A percentile compares a stretch with the other conserved stretches of the same genome.
These are phyloP conservation scores for Beauveria bassiana DNA, from an alignment of 2,329 filamentous ascomycete genomes.

Conservation along the genomic window DNA sequence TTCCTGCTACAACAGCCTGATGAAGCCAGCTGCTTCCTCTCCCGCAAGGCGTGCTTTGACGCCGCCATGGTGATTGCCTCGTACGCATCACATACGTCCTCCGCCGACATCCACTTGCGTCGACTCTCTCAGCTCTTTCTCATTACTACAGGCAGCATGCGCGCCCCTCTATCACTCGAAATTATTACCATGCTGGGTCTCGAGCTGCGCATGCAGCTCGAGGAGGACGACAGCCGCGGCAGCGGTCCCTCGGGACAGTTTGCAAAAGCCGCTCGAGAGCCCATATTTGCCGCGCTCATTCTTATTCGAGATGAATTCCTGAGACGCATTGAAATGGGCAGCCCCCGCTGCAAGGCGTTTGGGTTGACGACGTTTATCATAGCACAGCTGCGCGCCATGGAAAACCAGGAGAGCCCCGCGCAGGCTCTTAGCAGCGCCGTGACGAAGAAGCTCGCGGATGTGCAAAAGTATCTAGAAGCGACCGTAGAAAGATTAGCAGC, in stretches of 20 bases:
- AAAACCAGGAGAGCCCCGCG: not conserved
- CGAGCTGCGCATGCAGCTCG: not conserved
- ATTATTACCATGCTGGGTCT: conserved; percentile 6
- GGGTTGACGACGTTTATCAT: not conserved
- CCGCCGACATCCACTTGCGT: not conserved
- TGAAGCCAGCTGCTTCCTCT: not conserved
- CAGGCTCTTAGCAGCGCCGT: not conserved
- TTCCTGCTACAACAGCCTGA: not conserved
- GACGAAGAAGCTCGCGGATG: not conserved
- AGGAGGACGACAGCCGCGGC: not conserved
- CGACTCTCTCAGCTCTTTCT: not conserved
- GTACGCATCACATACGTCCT: not conserved
- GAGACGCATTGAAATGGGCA: not conserved
- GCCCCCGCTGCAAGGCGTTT: conserved; percentile 1
- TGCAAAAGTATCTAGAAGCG: not conserved
- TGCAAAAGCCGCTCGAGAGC: not conserved
- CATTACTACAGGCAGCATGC: not conserved
- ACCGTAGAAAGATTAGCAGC: not conserved
- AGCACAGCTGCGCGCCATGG: not conserved
- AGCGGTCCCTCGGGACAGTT: not conserved
- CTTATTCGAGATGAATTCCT: not conserved
- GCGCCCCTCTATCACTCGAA: not conserved
- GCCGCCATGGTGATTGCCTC: not conserved
- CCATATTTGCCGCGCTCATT: not conserved
- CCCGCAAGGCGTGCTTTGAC: not conserved